phyloP scores from a whole-genome alignment of 2,329 filamentous ascomycete species.

The Clathrospora elynae region DNA sequence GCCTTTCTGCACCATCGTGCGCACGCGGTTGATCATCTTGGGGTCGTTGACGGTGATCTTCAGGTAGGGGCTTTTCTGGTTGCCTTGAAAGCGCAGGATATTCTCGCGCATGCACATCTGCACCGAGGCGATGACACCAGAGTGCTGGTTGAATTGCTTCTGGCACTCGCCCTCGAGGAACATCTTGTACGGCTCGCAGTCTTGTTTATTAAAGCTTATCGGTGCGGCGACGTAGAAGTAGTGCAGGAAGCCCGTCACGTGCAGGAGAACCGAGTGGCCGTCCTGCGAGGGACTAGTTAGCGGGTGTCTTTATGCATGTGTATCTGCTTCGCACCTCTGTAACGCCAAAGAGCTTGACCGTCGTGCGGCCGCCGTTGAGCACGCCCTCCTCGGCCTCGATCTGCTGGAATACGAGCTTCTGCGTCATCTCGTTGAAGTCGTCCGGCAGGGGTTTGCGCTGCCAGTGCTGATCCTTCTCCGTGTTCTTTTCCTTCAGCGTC shows the following conservation, averaged over 20 bases:
- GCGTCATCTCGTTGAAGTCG: slow-evolving; percentile 65
- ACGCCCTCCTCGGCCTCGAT: slow-evolving; percentile 94
- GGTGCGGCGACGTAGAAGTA: slow-evolving; percentile 95
- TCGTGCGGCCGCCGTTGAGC: slow-evolving; percentile 73
- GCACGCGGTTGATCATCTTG: slow-evolving; percentile 77
- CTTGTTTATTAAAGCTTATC: slow-evolving; percentile 74
- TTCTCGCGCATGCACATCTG: slow-evolving; percentile 84
- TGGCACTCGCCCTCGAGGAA: slow-evolving; percentile 81
- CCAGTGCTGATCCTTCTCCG: slow-evolving; percentile 95
- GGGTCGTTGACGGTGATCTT: slow-evolving; percentile 93
- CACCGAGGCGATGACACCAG: slow-evolving; percentile 77
- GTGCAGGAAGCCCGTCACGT: slow-evolving; percentile 94
- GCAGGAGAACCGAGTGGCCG: slow-evolving; percentile 90
- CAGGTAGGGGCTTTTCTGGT: slow-evolving; percentile 86
- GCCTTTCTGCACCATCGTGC: slow-evolving; percentile 74
- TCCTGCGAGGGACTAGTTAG: slow-evolving; percentile 46
- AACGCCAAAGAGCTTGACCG: slow-evolving; percentile 92
- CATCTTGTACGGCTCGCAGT: slow-evolving; percentile 77
- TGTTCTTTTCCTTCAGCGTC: slow-evolving; percentile 81
- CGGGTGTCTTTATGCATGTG: neutral
- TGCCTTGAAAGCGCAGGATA: slow-evolving; percentile 92
- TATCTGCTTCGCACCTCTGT: slow-evolving; percentile 64
- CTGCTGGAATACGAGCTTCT: slow-evolving; percentile 87
- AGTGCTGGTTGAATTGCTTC: slow-evolving; percentile 58
- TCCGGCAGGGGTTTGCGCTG: slow-evolving; percentile 64